Conservation (phyloP, 2,329 filamentous ascomycete genomes). For the Colletotrichum sp. region DNA sequence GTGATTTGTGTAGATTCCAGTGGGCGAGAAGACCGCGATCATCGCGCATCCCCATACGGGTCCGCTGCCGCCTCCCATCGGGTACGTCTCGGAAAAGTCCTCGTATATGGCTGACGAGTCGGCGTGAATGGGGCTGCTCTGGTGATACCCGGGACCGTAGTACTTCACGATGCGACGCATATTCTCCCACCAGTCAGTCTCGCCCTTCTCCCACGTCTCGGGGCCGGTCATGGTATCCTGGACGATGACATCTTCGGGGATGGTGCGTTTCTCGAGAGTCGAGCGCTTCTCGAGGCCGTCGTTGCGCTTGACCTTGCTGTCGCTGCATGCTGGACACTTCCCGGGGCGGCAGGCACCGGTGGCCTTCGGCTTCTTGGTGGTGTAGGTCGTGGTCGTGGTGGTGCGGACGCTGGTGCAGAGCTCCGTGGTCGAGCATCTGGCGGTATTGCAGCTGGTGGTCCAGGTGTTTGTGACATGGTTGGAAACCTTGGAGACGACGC, state of each 20-base stretch:
- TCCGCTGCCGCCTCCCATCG: constrained; percentile 9
- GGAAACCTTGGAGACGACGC: constrained; percentile 5
- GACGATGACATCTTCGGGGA: constrained; percentile 12
- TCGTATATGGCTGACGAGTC: not conserved
- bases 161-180: constrained; percentile 8
- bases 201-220: constrained; percentile 4
- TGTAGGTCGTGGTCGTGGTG: constrained; percentile 2
- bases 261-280: not conserved
- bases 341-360: constrained; percentile 1
- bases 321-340: not conserved
- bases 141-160: constrained; percentile 8
- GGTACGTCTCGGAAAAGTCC: not conserved
- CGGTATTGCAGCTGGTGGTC: constrained; percentile 14
- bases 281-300: not conserved
- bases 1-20: constrained; percentile 19
- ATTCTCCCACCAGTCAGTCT: constrained; percentile 18
- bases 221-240: not conserved
- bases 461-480: not conserved
- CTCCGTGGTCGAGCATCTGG: constrained; percentile 9
- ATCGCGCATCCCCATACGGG: constrained; percentile 23
- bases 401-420: constrained; percentile 14
- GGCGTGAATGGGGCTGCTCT: not conserved
- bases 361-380: not conserved
- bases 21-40: constrained; percentile 5
- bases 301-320: not conserved